phyloP scores from a whole-genome alignment of 768 basidiomycete species.

The Macrocybe gigantea region DNA sequence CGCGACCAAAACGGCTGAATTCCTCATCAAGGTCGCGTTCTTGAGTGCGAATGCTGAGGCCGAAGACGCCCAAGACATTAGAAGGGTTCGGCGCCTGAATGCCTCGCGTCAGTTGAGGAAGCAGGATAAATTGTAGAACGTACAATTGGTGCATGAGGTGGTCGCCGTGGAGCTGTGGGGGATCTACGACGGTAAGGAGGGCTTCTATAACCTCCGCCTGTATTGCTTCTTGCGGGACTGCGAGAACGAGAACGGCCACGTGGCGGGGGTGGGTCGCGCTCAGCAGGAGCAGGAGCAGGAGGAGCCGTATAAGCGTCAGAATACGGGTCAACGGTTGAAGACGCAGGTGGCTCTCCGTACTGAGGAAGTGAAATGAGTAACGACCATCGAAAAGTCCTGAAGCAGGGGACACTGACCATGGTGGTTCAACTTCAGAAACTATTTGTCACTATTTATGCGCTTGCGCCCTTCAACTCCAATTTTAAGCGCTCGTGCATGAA shows the following conservation, averaged over 20 bases:
- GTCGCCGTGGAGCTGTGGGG: conserved; percentile 56
- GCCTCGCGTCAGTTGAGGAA: conserved; percentile 19
- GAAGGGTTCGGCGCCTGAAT: conserved; percentile 83
- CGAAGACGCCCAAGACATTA: conserved; percentile 93
- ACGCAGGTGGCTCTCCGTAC: conserved; percentile 21
- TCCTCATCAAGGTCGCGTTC: conserved; percentile 95
- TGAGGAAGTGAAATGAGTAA: conserved; percentile 3
- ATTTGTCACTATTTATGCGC: conserved; percentile 36
- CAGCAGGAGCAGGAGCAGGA: conserved; percentile 40
- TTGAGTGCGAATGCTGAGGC: conserved; percentile 90
- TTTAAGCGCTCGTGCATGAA: conserved; percentile 5
- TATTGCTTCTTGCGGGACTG: conserved; percentile 50
- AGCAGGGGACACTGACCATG: conserved; percentile 52
- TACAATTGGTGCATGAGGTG: conserved; percentile 71
- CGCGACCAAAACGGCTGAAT: conserved; percentile 81
- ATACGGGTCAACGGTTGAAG: conserved; percentile 69
- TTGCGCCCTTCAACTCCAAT: conserved; percentile 11
- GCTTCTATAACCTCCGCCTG: conserved; percentile 47
- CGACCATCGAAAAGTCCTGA: too few species aligned
- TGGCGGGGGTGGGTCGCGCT: conserved; percentile 48
- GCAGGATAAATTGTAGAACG: conserved; percentile 23
- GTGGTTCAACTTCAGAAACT: conserved; percentile 50
- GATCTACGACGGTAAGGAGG: conserved; percentile 51
- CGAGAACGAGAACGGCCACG: conserved; percentile 75
- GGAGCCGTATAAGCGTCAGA: conserved; percentile 76